Conservation (phyloP, 179 eudicot species). For the Amaranthus tricolor region DNA sequence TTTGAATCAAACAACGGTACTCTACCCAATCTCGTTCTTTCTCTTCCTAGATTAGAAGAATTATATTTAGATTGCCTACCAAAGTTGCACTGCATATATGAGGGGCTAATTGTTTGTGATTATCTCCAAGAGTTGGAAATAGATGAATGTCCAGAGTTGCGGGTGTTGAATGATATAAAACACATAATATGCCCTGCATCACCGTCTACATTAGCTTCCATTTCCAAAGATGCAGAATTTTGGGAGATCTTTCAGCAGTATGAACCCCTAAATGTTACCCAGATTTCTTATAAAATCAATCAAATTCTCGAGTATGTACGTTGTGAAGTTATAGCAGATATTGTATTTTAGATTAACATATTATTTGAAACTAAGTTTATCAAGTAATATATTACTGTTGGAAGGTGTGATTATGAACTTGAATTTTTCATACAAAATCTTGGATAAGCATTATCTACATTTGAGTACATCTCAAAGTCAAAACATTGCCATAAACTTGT, state of each 20-base stretch:
- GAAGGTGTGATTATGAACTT: too few species aligned
- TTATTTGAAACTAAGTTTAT: too few species aligned
- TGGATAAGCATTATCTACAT: too few species aligned
- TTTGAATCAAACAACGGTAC: background rate
- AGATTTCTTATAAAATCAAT: background rate
- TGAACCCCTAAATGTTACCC: background rate
- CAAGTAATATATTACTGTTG: too few species aligned
- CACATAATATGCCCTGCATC: constrained; percentile 6
- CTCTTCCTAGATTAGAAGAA: background rate
- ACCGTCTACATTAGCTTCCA: constrained; percentile 11
- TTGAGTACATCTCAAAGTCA: too few species aligned
- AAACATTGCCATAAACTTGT: too few species aligned
- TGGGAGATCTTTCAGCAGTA: constrained; percentile 14
- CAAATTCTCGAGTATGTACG: too few species aligned
- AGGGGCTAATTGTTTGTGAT: background rate
- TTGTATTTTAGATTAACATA: too few species aligned
- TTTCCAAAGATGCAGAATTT: constrained; percentile 7
- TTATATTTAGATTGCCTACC: background rate
- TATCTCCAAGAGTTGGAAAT: background rate
- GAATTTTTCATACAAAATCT: too few species aligned
- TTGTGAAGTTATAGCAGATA: too few species aligned
- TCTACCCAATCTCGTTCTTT: background rate
- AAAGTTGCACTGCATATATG: constrained; percentile 9
- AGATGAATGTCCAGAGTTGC: background rate
- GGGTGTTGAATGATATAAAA: background rate